Evolutionary conservation across 495 filamentous ascomycete species (phyloP).

Genomic region (Niebla homalea): DNA sequence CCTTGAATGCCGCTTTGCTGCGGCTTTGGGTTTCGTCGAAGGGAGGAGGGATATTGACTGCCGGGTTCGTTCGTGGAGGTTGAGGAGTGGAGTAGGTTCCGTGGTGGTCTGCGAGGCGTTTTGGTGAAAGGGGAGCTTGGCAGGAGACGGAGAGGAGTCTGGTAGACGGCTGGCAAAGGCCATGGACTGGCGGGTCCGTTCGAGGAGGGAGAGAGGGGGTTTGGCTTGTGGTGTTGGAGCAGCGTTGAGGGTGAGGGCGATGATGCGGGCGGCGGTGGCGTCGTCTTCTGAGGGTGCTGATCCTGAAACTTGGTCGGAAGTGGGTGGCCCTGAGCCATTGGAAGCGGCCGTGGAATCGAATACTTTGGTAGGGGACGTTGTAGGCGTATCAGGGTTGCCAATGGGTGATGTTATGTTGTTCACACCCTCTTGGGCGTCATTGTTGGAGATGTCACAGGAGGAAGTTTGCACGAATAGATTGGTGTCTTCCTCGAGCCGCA

Average conservation of each 20-base stretch:
- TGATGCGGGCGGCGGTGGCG: conserved; percentile 21
- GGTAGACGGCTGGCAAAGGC: conserved; percentile 15
- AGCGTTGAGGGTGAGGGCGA: conserved; percentile 22
- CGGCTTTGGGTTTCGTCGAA: conserved; percentile 14
- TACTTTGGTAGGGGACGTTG: too few relatives aligned
- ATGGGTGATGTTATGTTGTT: too few relatives aligned
- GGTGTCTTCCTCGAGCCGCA: neutral
- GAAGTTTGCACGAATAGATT: too few relatives aligned
- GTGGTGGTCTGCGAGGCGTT: neutral
- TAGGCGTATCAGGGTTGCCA: too few relatives aligned
- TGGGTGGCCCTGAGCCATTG: too few relatives aligned
- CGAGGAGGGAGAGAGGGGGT: conserved; percentile 24
- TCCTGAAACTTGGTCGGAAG: too few relatives aligned
- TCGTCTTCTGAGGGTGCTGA: conserved; percentile 12
- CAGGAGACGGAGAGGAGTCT: conserved; percentile 10
- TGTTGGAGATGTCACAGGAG: too few relatives aligned
- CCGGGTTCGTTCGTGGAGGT: conserved; percentile 62
- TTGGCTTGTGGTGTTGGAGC: conserved; percentile 23
- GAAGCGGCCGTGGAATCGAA: too few relatives aligned
- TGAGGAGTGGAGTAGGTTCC: conserved; percentile 22
- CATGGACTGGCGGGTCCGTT: conserved; percentile 32
- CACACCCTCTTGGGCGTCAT: too few relatives aligned
- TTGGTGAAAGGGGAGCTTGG: conserved; percentile 1
- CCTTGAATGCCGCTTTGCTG: conserved; percentile 30
- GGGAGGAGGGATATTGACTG: conserved; percentile 59